Base-by-base conservation (phyloP, 441 rosid species). In the Melastoma candidum region DNA sequence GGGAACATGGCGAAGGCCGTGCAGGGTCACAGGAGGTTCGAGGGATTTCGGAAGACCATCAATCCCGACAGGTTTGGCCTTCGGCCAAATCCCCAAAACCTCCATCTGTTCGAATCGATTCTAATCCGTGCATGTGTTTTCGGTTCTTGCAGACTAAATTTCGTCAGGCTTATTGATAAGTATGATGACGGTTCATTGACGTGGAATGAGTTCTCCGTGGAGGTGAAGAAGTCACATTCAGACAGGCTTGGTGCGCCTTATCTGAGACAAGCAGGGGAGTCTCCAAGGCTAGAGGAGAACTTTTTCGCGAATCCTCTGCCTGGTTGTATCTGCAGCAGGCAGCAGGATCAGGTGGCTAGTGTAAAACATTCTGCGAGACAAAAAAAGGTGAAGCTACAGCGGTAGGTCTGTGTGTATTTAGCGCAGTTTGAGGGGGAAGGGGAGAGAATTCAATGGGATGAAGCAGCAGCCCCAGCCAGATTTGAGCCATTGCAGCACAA, bases 1-100 rank as follows among this genome's bases (percentile, higher is more conserved):
- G 96, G 98, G 26, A 90, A 90, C 53, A 90, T 90, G 98, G 98
- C 98, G 8, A 90, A 83, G 67, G 97, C 97, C 12, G 98, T 93
- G 48, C 97, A 93, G 69, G 98, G 97, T 41, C 97, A 93, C 44
- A 57, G 98, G 66, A 71, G 74, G 59, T 93, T 88, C 57, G 90
- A 82, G 72, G 95, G 97, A 43, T 92, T 85, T 58, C 67, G 83
- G 47, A 92, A 82, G 71, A 83, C 95, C 17, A 82, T 92, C 60
- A 85, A 78, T 66, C 98, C 98, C 17, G 83, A 88, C 80, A 81
- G 85, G 98, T 90, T 62, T 46, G 46, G 49, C 14, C 22, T 32
- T 9, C 43, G 11, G 51, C 14, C 51, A 8, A 7, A 11, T 58
- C 57, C 69, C 27, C 17, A 5, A 7, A 4, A 14, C 10, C 6